phyloP scores from a whole-genome alignment of 2,329 filamentous ascomycete genomes.

The Fusarium gaditjirri region DNA sequence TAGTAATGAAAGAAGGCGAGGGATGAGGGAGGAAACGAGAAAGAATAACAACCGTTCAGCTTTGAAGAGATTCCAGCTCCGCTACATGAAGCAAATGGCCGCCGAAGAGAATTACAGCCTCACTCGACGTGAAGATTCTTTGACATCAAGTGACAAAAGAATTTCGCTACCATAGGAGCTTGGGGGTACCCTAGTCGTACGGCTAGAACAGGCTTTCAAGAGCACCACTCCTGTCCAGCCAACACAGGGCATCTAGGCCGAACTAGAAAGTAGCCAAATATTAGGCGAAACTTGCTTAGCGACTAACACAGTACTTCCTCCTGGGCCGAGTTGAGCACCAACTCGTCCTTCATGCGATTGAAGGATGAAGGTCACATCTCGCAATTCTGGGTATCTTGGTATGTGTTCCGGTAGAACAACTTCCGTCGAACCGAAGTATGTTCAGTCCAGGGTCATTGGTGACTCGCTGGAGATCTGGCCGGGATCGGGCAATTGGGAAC shows the following conservation, averaged over 20 bases:
- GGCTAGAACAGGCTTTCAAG: background rate
- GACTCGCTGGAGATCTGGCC: background rate
- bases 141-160: background rate
- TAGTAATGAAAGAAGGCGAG: background rate
- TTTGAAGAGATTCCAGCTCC: background rate
- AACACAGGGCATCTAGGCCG: no score
- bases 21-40: background rate
- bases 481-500: background rate
- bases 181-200: background rate
- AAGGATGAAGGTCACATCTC: no score
- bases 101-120: background rate
- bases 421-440: no score
- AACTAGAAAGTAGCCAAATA: background rate
- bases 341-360: background rate
- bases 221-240: background rate
- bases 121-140: background rate
- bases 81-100: background rate
- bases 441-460: background rate
- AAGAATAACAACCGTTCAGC: rapidly evolving
- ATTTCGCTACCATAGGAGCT: background rate
- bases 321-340: background rate
- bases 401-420: rapidly evolving
- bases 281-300: background rate
- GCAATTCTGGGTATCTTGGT: background rate
- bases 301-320: background rate